phyloP scores from a whole-genome alignment of 352 stramenopile genomes.

The Blastocystis sp. region DNA sequence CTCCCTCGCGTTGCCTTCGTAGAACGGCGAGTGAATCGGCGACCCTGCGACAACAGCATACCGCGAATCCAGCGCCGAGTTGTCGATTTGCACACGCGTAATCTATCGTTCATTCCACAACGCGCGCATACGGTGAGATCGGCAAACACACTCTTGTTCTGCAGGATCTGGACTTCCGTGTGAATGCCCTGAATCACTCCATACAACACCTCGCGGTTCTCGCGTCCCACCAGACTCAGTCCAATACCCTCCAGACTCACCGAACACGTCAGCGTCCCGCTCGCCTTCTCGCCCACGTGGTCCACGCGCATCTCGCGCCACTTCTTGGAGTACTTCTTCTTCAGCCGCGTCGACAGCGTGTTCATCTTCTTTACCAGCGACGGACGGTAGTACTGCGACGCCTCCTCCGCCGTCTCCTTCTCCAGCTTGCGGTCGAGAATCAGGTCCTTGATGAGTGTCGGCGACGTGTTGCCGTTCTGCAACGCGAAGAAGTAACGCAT shows the following conservation, averaged over 20 bases:
- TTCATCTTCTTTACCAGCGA: not conserved
- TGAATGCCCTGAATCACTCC: conserved; percentile 19
- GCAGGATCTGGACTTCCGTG: not conserved
- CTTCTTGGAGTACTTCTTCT: not conserved
- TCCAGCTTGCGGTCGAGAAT: not conserved
- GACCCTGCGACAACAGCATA: conserved; percentile 60
- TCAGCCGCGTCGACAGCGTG: not conserved
- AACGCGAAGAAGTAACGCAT: not conserved
- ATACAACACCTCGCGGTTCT: conserved; percentile 2
- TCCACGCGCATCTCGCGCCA: not conserved
- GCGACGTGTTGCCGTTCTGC: not conserved
- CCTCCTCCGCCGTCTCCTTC: not conserved
- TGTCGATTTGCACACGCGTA: conserved; percentile 59
- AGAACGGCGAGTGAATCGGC: conserved; percentile 51
- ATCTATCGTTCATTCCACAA: not conserved
- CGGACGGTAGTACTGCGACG: not conserved
- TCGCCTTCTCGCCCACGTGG: not conserved
- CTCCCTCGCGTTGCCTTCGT: not conserved
- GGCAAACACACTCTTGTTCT: not conserved
- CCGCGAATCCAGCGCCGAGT: not conserved
- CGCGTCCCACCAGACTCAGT: not conserved
- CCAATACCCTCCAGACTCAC: not conserved
- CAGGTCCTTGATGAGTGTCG: not conserved
- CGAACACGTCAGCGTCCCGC: not conserved
- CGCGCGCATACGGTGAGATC: not conserved